Evolutionary conservation across 768 basidiomycete species (phyloP).

Genomic region (Tylopilus sp.): DNA sequence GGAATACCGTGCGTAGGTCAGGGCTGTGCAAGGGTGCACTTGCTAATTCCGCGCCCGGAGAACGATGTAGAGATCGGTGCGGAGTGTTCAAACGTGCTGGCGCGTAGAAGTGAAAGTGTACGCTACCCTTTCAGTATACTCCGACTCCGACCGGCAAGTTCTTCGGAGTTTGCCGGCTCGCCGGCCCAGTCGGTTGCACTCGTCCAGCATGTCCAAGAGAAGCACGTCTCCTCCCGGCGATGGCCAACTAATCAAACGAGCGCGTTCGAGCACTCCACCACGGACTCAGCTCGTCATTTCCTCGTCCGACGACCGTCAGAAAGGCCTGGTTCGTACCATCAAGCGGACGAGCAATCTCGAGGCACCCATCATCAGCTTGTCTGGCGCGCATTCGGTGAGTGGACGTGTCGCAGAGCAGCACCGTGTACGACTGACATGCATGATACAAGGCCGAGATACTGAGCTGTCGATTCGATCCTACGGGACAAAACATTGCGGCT

Average conservation of each 20-base stretch:
- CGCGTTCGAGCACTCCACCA: constrained; percentile 47
- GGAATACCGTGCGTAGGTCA: too few species aligned
- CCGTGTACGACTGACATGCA: neutral
- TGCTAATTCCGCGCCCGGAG: too few species aligned
- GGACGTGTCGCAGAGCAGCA: too few species aligned
- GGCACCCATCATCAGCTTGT: constrained; percentile 90
- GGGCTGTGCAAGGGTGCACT: too few species aligned
- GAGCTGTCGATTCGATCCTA: constrained; percentile 91
- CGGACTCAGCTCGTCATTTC: constrained; percentile 76
- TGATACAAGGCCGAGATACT: constrained; percentile 71
- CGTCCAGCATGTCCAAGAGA: constrained; percentile 66
- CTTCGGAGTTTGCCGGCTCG: too few species aligned
- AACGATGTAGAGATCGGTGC: too few species aligned
- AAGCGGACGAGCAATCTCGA: constrained; percentile 91
- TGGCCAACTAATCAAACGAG: constrained; percentile 61
- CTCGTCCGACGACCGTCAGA: constrained; percentile 67
- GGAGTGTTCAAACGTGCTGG: too few species aligned
- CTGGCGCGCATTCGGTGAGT: constrained; percentile 82
- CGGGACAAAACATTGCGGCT: constrained; percentile 91
- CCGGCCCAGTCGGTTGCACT: too few species aligned
- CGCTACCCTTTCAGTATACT: too few species aligned
- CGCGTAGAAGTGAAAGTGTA: too few species aligned
- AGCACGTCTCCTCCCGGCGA: constrained; percentile 51
- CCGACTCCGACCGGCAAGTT: too few species aligned
- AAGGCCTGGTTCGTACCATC: constrained; percentile 78